Evolutionary conservation across 2,329 filamentous ascomycete species (phyloP), one percentile per base, ranked within the genome.

Genomic region (Monilinia fructicola): DNA sequence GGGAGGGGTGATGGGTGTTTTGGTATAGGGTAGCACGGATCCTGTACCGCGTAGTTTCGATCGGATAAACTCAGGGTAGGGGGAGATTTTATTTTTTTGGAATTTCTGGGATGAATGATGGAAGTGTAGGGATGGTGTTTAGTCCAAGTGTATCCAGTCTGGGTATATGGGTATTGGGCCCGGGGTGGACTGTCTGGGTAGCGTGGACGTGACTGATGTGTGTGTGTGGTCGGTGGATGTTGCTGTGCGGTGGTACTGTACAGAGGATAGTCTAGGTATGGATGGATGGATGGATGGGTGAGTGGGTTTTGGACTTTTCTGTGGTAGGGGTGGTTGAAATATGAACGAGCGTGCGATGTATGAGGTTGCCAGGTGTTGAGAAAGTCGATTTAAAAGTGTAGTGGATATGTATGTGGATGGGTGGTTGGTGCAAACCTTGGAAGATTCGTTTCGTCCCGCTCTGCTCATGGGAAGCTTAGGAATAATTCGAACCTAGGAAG

Each of bases 11-110:
- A 28, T 50, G 21, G 46, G 31, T 65, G 64, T 65, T 65, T 60
- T 48, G 63, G 64, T 60, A 60, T 48, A 62, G 28, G 46, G 64
- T 65, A 65, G 54, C 54, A 65, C 64, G 54, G 54, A 65, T 60
- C 64, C 54, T 65, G 54, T 65, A n/a, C 54, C 44, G 61, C 61
- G 50, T 64, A 48, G 46, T 65, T 60, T 65, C 54, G 54, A 65
- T 65, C 64, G 64, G 54, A 65, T 53, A 65, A 60, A 52, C 18
- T 58, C 48, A 66, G 58, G 50, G 50, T 56, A 66, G 31, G 65
- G 65, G 40, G 54, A 54, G 35, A 21, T 6, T 26, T 50, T 48
- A 48, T 14, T 38, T 42, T 48, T 64, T 26, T 14, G 26, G 11
- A 31, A 31, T 28, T 42, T 48, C 56, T 28, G 18, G 23, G 65